phyloP scores from a whole-genome alignment of 2,329 filamentous ascomycete species.

The Colletotrichum sp. region DNA sequence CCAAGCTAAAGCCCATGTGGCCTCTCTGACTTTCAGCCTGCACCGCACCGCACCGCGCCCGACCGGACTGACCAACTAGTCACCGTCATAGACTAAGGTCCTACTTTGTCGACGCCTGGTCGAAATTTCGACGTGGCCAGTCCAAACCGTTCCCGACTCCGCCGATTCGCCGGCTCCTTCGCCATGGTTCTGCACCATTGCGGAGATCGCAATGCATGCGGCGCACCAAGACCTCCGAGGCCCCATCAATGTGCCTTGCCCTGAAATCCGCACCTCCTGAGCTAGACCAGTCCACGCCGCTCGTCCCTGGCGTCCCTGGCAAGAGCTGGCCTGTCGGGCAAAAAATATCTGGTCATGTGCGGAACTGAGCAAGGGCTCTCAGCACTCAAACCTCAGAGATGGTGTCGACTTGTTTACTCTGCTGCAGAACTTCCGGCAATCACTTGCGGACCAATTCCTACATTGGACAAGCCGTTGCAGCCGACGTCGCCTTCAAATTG shows the following conservation, averaged over 20 bases:
- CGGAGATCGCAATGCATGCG: conserved; percentile 17
- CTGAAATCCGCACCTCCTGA: conserved; percentile 14
- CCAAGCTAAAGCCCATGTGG: conserved; percentile 16
- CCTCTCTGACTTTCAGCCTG: neutral
- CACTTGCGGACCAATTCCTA: neutral
- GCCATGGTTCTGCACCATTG: conserved; percentile 16
- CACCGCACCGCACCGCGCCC: conserved; percentile 3
- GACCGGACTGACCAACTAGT: conserved; percentile 8
- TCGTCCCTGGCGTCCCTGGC: conserved; percentile 10
- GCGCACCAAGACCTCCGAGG: conserved; percentile 13
- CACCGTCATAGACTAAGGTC: conserved; percentile 1
- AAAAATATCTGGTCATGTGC: conserved; percentile 14
- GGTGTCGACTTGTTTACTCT: conserved; percentile 1
- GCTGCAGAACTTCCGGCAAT: conserved; percentile 9
- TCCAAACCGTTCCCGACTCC: neutral
- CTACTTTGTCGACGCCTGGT: neutral
- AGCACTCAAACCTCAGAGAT: neutral
- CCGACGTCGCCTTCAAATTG: neutral
- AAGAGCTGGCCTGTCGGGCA: conserved; percentile 1
- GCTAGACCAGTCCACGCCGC: conserved; percentile 3
- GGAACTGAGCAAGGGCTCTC: conserved; percentile 4
- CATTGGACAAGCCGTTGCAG: neutral
- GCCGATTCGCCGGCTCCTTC: conserved; percentile 11
- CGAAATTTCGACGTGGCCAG: neutral
- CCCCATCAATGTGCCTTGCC: neutral